These are phyloP conservation scores for Daldinia caldariorum DNA, from an alignment of 495 filamentous ascomycete genomes.

Conservation along the genomic window DNA sequence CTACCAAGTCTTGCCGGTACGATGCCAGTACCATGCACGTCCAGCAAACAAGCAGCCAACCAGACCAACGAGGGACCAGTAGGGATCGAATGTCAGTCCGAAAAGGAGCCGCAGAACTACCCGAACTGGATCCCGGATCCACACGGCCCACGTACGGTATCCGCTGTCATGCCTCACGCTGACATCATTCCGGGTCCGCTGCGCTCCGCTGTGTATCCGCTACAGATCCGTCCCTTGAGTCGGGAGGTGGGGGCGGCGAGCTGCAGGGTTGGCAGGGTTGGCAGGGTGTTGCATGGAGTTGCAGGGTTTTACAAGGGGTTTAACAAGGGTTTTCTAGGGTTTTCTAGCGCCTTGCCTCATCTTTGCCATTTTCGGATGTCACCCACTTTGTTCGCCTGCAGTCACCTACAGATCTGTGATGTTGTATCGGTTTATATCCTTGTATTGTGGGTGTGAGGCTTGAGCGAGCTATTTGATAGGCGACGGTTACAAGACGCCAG, in stretches of 20 bases:
- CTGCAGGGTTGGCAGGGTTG: slow-evolving; percentile 20
- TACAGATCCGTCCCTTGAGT: slow-evolving; percentile 38
- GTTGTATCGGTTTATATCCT: not conserved
- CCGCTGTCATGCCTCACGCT: slow-evolving; percentile 37
- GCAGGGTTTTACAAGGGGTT: not conserved
- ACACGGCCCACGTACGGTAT: slow-evolving; percentile 33
- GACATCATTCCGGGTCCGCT: slow-evolving; percentile 43
- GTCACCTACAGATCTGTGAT: slow-evolving; percentile 6
- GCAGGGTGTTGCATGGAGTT: not conserved
- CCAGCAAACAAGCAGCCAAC: slow-evolving; percentile 37
- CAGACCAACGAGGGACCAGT: slow-evolving; percentile 23
- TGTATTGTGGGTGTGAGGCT: not conserved
- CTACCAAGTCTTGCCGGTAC: not conserved
- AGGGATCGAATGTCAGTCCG: slow-evolving; percentile 21
- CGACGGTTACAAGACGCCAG: slow-evolving; percentile 37
- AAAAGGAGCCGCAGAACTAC: slow-evolving; percentile 42
- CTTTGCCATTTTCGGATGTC: slow-evolving; percentile 31
- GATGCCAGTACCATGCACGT: slow-evolving; percentile 20
- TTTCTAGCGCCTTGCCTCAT: slow-evolving; percentile 40
- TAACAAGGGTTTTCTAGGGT: slow-evolving; percentile 30
- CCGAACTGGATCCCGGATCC: slow-evolving; percentile 39
- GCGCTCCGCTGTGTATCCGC: slow-evolving; percentile 41
- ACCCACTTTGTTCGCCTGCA: slow-evolving; percentile 1
- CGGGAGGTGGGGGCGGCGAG: slow-evolving; percentile 23
- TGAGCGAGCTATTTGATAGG: slow-evolving; percentile 29